Evolutionary conservation across 78 protist species (phyloP).

Genomic region (Dictyostelium intermedium): DNA sequence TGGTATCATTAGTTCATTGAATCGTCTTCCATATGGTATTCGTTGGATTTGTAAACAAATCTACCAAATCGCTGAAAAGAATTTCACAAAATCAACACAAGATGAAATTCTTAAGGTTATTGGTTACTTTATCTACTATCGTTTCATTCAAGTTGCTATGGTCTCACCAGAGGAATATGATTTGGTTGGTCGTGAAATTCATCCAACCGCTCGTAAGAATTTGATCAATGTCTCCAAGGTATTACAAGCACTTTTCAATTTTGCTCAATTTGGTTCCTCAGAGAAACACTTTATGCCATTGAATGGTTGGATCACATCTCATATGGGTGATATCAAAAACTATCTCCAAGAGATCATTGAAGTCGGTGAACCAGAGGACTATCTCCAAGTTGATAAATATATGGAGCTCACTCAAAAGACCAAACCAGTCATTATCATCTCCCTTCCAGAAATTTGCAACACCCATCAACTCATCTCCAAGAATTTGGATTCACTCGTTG

Average conservation of each 20-base stretch:
- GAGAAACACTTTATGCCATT: constrained; percentile 80
- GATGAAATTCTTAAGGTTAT: constrained; percentile 80
- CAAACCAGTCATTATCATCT: constrained; percentile 84
- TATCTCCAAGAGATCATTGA: constrained; percentile 79
- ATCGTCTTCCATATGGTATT: constrained; percentile 89
- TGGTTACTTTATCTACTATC: constrained; percentile 86
- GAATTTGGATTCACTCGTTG: constrained; percentile 77
- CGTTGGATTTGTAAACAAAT: constrained; percentile 90
- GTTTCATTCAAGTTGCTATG: constrained; percentile 89
- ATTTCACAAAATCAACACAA: constrained; percentile 70
- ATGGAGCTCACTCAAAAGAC: constrained; percentile 86
- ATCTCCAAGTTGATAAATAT: constrained; percentile 85
- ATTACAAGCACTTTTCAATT: constrained; percentile 81
- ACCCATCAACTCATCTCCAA: constrained; percentile 74
- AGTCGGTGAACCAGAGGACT: constrained; percentile 86
- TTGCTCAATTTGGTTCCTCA: constrained; percentile 82
- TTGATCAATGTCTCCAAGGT: constrained; percentile 83
- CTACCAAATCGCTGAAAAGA: constrained; percentile 78
- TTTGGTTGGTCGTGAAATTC: constrained; percentile 75
- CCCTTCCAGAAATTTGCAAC: constrained; percentile 69
- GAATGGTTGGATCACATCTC: constrained; percentile 74
- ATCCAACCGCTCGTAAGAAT: constrained; percentile 72
- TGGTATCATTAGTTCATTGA: constrained; percentile 82
- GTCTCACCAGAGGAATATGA: constrained; percentile 82
- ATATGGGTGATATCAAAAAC: constrained; percentile 74